phyloP scores from a whole-genome alignment of 2,329 filamentous ascomycete genomes.

The Sphaerostilbella broomeana region DNA sequence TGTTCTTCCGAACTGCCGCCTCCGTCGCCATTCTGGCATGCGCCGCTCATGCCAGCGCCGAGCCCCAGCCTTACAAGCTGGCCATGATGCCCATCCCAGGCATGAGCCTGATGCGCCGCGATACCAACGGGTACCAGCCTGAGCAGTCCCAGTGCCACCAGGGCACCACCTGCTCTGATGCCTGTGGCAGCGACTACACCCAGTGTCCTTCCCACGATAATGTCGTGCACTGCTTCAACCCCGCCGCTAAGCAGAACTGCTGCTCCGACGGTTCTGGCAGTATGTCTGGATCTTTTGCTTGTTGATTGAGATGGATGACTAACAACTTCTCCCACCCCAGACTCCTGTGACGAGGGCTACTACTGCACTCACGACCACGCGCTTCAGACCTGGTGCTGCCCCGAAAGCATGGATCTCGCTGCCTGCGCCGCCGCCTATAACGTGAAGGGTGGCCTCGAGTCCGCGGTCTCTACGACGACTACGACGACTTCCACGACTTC shows the following conservation, averaged over 20 bases:
- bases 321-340: constrained; percentile 31
- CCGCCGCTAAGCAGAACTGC: constrained; percentile 45
- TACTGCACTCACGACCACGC: constrained; percentile 53
- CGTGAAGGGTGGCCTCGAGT: constrained; percentile 41
- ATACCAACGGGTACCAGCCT: constrained; percentile 43
- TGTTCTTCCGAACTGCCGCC: constrained; percentile 30
- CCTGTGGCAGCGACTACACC: constrained; percentile 45
- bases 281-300: constrained; percentile 30
- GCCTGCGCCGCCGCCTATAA: constrained; percentile 48
- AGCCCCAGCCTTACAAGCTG: constrained; percentile 32
- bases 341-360: constrained; percentile 54
- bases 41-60: constrained; percentile 24
- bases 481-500: constrained; percentile 23
- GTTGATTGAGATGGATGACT: neutral
- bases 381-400: constrained; percentile 54
- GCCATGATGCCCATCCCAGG: constrained; percentile 31
- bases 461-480: constrained; percentile 27
- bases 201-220: constrained; percentile 44
- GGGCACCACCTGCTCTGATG: constrained; percentile 47
- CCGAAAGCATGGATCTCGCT: constrained; percentile 45
- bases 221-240: constrained; percentile 53
- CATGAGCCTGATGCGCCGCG: constrained; percentile 38
- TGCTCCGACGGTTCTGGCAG: constrained; percentile 52
- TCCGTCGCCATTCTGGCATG: constrained; percentile 31
- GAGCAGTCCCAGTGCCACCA: constrained; percentile 41